These are phyloP conservation scores for Phytophthora pistaciae DNA, from an alignment of 352 stramenopile species.

Conservation along the genomic window DNA sequence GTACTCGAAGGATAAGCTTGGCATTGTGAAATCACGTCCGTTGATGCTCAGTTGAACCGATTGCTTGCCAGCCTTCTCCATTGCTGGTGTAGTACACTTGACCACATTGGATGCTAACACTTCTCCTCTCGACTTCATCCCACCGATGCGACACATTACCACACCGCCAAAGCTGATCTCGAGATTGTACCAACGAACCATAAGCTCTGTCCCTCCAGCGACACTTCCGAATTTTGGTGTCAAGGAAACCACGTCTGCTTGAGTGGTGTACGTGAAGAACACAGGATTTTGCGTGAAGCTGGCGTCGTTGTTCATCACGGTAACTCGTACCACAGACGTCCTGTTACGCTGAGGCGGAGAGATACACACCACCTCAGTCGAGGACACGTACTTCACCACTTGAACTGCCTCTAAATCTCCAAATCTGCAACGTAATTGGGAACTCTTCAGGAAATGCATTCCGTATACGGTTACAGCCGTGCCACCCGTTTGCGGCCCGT, in stretches of 20 bases:
- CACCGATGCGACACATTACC: slow-evolving; percentile 62
- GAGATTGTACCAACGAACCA: slow-evolving; percentile 69
- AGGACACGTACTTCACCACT: slow-evolving; percentile 74
- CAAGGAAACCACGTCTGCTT: slow-evolving; percentile 60
- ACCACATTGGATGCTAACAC: slow-evolving; percentile 47
- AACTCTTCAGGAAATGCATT: slow-evolving; percentile 75
- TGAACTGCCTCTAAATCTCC: slow-evolving; percentile 52
- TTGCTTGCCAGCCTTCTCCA: slow-evolving; percentile 32
- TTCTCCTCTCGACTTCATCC: slow-evolving; percentile 30
- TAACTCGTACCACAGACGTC: slow-evolving; percentile 50
- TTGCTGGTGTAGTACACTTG: slow-evolving; percentile 54
- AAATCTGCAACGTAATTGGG: slow-evolving; percentile 82
- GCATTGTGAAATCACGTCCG: slow-evolving; percentile 56
- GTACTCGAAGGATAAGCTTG: slow-evolving; percentile 58
- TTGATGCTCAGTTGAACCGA: slow-evolving; percentile 71
- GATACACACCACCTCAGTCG: slow-evolving; percentile 76
- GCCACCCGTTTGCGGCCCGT: slow-evolving; percentile 78
- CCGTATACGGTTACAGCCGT: slow-evolving; percentile 89
- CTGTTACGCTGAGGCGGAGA: slow-evolving; percentile 58
- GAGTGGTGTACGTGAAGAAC: slow-evolving; percentile 84
- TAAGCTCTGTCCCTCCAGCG: slow-evolving; percentile 57
- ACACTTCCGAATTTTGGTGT: slow-evolving; percentile 60
- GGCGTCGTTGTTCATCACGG: slow-evolving; percentile 78
- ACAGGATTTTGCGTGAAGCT: slow-evolving; percentile 69
- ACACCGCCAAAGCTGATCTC: slow-evolving; percentile 47